Percentiles rank a stretch among this genome's conserved stretches.
These are phyloP conservation scores for Inonotus obliquus DNA, from an alignment of 1,284 basidiomycete genomes.

Conservation along the genomic window DNA sequence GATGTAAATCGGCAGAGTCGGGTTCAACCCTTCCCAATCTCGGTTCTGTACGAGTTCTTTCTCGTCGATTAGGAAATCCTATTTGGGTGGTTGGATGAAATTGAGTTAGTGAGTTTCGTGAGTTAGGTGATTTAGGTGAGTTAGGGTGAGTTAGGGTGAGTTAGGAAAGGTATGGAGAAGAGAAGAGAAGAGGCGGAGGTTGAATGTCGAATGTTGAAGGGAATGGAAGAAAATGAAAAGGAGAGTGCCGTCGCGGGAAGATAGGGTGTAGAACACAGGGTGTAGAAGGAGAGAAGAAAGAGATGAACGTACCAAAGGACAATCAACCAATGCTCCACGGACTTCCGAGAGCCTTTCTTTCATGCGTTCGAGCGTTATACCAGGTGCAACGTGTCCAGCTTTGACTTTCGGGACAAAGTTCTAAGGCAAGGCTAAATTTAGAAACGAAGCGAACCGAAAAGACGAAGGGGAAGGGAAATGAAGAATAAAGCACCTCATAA, in stretches of 20 bases:
- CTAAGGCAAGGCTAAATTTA: conserved; percentile 30
- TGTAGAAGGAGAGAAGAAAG: neutral
- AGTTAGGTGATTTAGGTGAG: neutral
- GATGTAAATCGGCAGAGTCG: conserved; percentile 73
- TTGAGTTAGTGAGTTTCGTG: neutral
- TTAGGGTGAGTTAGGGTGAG: neutral
- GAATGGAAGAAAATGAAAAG: neutral
- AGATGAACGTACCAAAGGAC: conserved; percentile 54
- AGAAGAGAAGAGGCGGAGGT: neutral
- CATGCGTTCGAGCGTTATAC: conserved; percentile 56
- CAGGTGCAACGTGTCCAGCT: conserved; percentile 77
- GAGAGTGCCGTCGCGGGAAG: neutral
- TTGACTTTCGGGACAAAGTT: conserved; percentile 71
- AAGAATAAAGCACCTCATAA: conserved; percentile 53
- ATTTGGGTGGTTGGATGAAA: neutral
- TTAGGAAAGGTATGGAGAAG: neutral
- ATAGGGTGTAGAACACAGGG: neutral
- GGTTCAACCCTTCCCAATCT: conserved; percentile 72
- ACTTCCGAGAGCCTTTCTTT: conserved; percentile 73
- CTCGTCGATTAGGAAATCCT: conserved; percentile 83
- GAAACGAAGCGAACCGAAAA: conserved; percentile 5
- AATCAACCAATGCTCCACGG: conserved; percentile 70
- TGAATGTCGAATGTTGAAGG: too few species aligned
- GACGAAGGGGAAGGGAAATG: neutral
- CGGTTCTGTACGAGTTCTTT: conserved; percentile 64